Base-by-base conservation (phyloP, 176 grass and related monocot species). In the Musa itinerans region DNA sequence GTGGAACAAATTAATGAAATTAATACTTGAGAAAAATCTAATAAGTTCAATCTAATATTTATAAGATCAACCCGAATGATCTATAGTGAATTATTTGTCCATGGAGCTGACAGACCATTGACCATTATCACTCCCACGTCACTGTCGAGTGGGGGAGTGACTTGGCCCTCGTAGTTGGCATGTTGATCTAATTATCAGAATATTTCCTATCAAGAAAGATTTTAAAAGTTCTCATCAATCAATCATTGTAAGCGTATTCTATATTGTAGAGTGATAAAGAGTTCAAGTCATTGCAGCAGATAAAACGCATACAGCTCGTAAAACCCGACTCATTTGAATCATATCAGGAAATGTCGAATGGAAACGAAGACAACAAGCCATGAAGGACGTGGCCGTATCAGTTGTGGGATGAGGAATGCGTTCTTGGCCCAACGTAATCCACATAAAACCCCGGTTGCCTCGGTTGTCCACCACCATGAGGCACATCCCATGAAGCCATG, bases 391-490 rank as follows among this genome's bases (percentile, higher is more conserved):
- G 34, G 58, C 53, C 50, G 20, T 78, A 74, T 90, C 81, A 74
- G 83, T 96, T 92, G 65, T 96, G 92, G 74, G 78, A 86, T 55
- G 92, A 87, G 79, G 87, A 76, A 23, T 86, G 83, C 27, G 83
- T 81, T 88, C 71, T 92, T 52, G 92, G 89, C 49, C 86, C 65
- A 53, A 75, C 83, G 54, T 96, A 96, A 75, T 96, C 87, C 52
- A 92, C 79, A 89, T 96, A 78, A 83, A 96, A 86, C 69, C 66
- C 87, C 54, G 84, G 73, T 68, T 88, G 81, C 63, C 50, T 72
- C 56, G 34, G 54, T 59, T 72, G 77, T 26, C 15, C 54, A 9
- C 65, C 56, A 16, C 53, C 53, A 58, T 29, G 76, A 21, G 25
- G 25, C 25, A 26, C 25, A 26, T 26, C 25, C 25, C 25, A 26